Conservation (phyloP, 139 green algal species). For the Chlorella sp. region DNA sequence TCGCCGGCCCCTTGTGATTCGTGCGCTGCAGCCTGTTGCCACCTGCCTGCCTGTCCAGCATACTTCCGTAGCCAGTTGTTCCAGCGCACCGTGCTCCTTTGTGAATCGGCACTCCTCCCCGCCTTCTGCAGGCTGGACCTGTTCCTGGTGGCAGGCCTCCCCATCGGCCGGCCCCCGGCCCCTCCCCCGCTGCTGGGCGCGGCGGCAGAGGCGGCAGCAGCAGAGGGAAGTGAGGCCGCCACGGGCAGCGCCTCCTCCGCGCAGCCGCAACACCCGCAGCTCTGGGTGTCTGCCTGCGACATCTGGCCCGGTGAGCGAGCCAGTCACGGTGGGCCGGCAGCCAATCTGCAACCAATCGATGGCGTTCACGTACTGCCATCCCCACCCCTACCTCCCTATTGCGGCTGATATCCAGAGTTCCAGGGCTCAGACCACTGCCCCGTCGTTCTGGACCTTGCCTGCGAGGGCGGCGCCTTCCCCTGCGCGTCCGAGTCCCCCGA, state of each 20-base stretch:
- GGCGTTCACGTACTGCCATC: too few relatives aligned
- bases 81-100: neutral
- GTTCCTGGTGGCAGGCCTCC: constrained; percentile 51
- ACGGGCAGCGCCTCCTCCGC: neutral
- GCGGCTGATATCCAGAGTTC: too few relatives aligned
- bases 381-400: too few relatives aligned
- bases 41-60: neutral
- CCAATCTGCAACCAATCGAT: too few relatives aligned
- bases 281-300: constrained; percentile 35
- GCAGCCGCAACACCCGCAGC: neutral
- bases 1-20: too few relatives aligned
- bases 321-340: too few relatives aligned
- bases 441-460: constrained; percentile 49
- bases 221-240: neutral
- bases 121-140: constrained; percentile 69
- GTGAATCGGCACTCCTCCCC: neutral
- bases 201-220: neutral
- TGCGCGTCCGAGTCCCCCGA: too few relatives aligned
- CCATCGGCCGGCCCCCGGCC: neutral
- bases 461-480: constrained; percentile 10
- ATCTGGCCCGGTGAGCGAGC: too few relatives aligned
- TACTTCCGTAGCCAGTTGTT: neutral
- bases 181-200: neutral
- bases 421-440: constrained; percentile 79
- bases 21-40: neutral